A percentile compares a stretch with the other conserved stretches of the same genome.
These are phyloP conservation scores for Tuber calosporum DNA, from an alignment of 495 filamentous ascomycete genomes.

Conservation along the genomic window DNA sequence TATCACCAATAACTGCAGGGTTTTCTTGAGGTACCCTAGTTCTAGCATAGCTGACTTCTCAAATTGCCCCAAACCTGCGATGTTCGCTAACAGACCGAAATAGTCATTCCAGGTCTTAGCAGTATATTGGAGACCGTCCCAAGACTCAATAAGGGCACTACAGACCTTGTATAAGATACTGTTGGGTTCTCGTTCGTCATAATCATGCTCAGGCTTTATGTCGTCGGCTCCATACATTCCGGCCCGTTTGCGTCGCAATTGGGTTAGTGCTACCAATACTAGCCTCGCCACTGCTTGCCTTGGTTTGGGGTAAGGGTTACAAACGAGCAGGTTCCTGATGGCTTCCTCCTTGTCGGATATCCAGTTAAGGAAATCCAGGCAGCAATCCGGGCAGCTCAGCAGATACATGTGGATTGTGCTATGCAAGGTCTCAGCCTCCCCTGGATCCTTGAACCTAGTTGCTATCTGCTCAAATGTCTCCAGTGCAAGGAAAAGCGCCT, in stretches of 20 bases:
- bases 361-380: slow-evolving; percentile 58
- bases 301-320: slow-evolving; percentile 55
- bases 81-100: slow-evolving; percentile 59
- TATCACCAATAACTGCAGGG: slow-evolving; percentile 35
- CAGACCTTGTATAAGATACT: slow-evolving; percentile 53
- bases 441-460: slow-evolving; percentile 62
- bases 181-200: slow-evolving; percentile 41
- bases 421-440: slow-evolving; percentile 56
- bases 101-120: slow-evolving; percentile 72
- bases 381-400: slow-evolving; percentile 52
- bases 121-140: slow-evolving; percentile 51
- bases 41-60: slow-evolving; percentile 37
- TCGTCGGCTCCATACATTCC: slow-evolving; percentile 44
- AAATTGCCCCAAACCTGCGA: slow-evolving; percentile 47
- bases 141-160: slow-evolving; percentile 49
- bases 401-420: slow-evolving; percentile 51
- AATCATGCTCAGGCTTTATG: slow-evolving; percentile 44
- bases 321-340: slow-evolving; percentile 61
- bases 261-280: slow-evolving; percentile 51
- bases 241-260: slow-evolving; percentile 42
- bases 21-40: slow-evolving; percentile 30
- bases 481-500: slow-evolving; percentile 59
- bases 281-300: slow-evolving; percentile 54
- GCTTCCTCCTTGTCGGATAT: slow-evolving; percentile 50
- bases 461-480: slow-evolving; percentile 72